Conservation (phyloP, 495 filamentous ascomycete genomes). For the Aspergillus wentii region DNA sequence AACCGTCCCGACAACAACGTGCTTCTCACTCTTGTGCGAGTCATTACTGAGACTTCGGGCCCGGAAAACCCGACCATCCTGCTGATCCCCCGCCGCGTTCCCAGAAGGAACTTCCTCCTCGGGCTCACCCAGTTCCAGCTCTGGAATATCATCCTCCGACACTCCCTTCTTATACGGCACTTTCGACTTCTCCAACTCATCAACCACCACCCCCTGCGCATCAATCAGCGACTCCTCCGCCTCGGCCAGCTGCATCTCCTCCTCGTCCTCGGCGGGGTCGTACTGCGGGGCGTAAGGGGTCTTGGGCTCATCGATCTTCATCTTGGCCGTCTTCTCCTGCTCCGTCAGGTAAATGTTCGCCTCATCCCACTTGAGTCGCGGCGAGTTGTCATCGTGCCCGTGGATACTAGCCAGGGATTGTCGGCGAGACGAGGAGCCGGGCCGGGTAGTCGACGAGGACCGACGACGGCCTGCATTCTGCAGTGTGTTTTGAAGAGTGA, state of each 20-base stretch:
- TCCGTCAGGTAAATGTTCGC: conserved; percentile 94
- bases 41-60: conserved; percentile 42
- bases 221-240: conserved; percentile 43
- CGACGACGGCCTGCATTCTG: conserved; percentile 89
- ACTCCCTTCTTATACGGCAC: conserved; percentile 29
- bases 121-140: conserved; percentile 88
- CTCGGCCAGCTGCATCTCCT: conserved; percentile 51
- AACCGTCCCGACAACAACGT: conserved; percentile 70
- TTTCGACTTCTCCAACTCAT: conserved; percentile 64
- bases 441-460: conserved; percentile 65
- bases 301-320: conserved; percentile 99
- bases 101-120: conserved; percentile 54
- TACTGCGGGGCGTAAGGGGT: conserved; percentile 91
- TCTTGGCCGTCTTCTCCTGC: conserved; percentile 88
- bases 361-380: conserved; percentile 95
- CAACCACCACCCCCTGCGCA: conserved; percentile 54
- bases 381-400: conserved; percentile 48
- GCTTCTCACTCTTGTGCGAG: conserved; percentile 58
- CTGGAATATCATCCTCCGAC: conserved; percentile 79
- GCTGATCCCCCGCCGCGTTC: conserved; percentile 7
- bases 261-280: conserved; percentile 82
- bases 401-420: conserved; percentile 51
- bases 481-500: conserved; percentile 89
- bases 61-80: conserved; percentile 40
- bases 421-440: conserved; percentile 59